These are phyloP conservation scores for Umbelopsis ramanniana DNA, from an alignment of 192 early-diverging fungal genomes.

Conservation along the genomic window DNA sequence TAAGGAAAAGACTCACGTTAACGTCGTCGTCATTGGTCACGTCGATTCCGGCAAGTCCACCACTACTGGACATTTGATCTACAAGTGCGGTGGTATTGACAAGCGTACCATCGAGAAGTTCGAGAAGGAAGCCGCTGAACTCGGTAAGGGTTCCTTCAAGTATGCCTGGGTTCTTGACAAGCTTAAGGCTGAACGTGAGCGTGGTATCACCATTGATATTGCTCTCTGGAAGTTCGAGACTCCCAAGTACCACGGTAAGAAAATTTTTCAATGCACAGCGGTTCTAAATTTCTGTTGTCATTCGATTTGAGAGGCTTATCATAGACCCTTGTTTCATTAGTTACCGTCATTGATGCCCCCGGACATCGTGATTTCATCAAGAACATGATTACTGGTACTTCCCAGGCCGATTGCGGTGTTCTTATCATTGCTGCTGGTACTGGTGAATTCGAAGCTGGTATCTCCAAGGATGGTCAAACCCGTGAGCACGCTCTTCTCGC, in stretches of 20 bases:
- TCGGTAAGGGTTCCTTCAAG: conserved; percentile 99
- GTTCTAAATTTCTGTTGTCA: too few relatives aligned
- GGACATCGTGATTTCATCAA: conserved; percentile 99
- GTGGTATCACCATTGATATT: conserved; percentile 99
- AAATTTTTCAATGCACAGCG: background rate
- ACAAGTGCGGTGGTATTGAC: conserved; percentile 99
- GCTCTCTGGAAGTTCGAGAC: conserved; percentile 98
- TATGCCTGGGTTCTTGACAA: conserved; percentile 99
- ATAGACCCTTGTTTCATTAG: background rate
- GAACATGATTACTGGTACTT: conserved; percentile 99
- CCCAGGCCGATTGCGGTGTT: conserved; percentile 96
- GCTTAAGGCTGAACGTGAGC: conserved; percentile 99
- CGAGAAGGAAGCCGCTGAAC: conserved; percentile 97
- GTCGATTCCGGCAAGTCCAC: conserved; percentile 99
- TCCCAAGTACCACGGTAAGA: conserved; percentile 80
- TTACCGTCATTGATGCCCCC: conserved; percentile 99
- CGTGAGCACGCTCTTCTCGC: conserved; percentile 98
- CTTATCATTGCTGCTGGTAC: conserved; percentile 92
- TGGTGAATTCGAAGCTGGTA: conserved; percentile 94
- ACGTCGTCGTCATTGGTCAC: conserved; percentile 98
- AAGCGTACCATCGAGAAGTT: conserved; percentile 99
- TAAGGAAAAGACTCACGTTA: conserved; percentile 92
- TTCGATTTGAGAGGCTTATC: too few relatives aligned
- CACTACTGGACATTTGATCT: conserved; percentile 99
- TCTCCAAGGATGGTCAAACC: conserved; percentile 99